These are phyloP conservation scores for Elongisporangium senticosum DNA, from an alignment of 352 stramenopile species.

Conservation along the genomic window DNA sequence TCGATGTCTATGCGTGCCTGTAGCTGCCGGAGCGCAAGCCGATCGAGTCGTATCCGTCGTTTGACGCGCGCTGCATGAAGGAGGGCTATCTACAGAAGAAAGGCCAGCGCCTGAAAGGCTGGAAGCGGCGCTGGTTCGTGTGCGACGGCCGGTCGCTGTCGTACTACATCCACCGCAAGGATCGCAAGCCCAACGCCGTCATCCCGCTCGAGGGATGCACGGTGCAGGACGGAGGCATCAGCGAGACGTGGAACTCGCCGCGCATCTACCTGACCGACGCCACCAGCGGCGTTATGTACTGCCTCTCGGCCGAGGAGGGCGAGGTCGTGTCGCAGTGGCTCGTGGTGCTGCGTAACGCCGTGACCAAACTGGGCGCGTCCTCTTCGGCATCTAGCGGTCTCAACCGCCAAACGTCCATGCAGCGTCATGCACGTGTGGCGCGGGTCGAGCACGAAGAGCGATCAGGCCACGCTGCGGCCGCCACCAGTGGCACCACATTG, in stretches of 20 bases:
- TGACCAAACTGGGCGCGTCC: conserved; percentile 25
- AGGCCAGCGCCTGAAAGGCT: conserved; percentile 72
- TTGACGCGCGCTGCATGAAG: conserved; percentile 66
- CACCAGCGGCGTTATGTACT: conserved; percentile 75
- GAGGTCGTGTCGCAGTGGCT: conserved; percentile 72
- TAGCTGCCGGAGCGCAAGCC: conserved; percentile 59
- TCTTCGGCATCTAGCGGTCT: conserved; percentile 2
- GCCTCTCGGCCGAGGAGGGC: conserved; percentile 66
- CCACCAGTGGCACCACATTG: not conserved
- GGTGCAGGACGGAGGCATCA: conserved; percentile 74
- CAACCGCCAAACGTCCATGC: not conserved
- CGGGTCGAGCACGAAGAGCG: not conserved
- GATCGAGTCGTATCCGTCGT: conserved; percentile 38
- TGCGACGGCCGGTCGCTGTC: conserved; percentile 74
- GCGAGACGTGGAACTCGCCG: conserved; percentile 83
- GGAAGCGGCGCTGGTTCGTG: conserved; percentile 84
- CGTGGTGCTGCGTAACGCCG: conserved; percentile 46
- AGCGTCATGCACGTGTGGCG: not conserved
- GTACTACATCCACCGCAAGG: conserved; percentile 80
- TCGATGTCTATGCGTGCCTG: conserved; percentile 1
- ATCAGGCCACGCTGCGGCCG: not conserved
- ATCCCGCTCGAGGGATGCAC: conserved; percentile 76
- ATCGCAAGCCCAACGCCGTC: conserved; percentile 76
- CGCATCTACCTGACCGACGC: conserved; percentile 81
- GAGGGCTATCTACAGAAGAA: conserved; percentile 85